phyloP scores from a whole-genome alignment of 2,329 filamentous ascomycete species.

The Kalmusia sp. region DNA sequence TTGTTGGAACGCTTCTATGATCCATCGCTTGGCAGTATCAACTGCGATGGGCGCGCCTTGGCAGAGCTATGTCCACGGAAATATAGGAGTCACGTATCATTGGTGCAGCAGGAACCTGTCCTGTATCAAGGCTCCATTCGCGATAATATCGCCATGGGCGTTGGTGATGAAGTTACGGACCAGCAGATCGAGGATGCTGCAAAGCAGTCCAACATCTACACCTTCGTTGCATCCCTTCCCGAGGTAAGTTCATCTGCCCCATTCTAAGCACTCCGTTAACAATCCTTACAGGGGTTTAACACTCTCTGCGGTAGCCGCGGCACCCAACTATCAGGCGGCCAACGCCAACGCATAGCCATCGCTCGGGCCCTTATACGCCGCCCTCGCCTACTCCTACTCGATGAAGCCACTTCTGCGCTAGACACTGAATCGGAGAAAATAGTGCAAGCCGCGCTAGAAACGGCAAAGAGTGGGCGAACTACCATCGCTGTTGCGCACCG shows the following conservation, averaged over 20 bases:
- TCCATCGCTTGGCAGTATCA: conserved; percentile 78
- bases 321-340: conserved; percentile 69
- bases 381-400: conserved; percentile 73
- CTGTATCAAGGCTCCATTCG: conserved; percentile 90
- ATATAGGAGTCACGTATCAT: conserved; percentile 81
- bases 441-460: conserved; percentile 80
- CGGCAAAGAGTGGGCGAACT: conserved; percentile 83
- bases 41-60: conserved; percentile 81
- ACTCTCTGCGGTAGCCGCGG: conserved; percentile 42
- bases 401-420: conserved; percentile 45
- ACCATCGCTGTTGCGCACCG: conserved; percentile 95
- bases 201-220: conserved; percentile 62
- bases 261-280: not conserved
- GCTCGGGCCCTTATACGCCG: conserved; percentile 90
- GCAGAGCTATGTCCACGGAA: conserved; percentile 77
- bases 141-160: conserved; percentile 82
- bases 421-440: conserved; percentile 67
- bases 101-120: conserved; percentile 94
- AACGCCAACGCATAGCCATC: conserved; percentile 95
- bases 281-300: conserved; percentile 53
- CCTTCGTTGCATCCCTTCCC: conserved; percentile 43
- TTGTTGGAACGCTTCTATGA: conserved; percentile 95
- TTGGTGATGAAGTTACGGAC: conserved; percentile 72
- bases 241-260: conserved; percentile 61
- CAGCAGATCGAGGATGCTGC: conserved; percentile 77